Base-by-base conservation (phyloP, 305 asterid species). In the Lippia alba region DNA sequence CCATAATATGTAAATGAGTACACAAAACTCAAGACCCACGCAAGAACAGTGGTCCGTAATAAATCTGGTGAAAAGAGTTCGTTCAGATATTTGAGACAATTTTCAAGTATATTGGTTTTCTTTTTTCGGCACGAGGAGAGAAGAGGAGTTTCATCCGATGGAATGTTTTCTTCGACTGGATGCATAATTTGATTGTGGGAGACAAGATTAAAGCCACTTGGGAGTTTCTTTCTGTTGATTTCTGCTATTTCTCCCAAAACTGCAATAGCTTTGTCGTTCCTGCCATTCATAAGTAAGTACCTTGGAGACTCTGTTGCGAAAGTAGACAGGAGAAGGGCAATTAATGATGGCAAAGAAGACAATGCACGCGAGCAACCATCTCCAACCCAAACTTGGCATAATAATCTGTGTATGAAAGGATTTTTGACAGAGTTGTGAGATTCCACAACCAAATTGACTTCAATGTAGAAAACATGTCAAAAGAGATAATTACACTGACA, bases 1-100 rank as follows among this genome's bases (percentile, higher is more conserved):
- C 96, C 96, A 59, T 89, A 89, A 58, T 83, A 89, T 33, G 89
- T 65, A 51, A 87, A 87, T 62, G 91, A 77, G 76, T 57, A 80
- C 20, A 82, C 91, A 44, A 89, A 85, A 69, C 64, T 81, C 67
- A 82, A 49, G 55, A 81, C 30, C 91, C 91, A 84, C 53, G 84
- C 56, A 17, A 85, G 85, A 66, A 85, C 73, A 36, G 91, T 87
- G 44, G 89, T 87, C 48, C 76, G 58, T 16, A 68, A 14, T 46
- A 85, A 69, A 16, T 82, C 79, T 20, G 68, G 64, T 63, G 96
- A 83, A 50, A 87, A 5, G 12, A 44, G 49, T 44, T 44, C 12
- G 3, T 0, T 44, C 14, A 44, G 49, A 44, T 14, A 7, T 44
- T 44, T 44, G 49, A 44, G 12, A 14, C 12, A 44, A 8, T 44